Percentiles rank a stretch among this genome's conserved stretches.
Conservation (phyloP, 1,284 basidiomycete genomes). For the Cutaneotrichosporon mucoides region DNA sequence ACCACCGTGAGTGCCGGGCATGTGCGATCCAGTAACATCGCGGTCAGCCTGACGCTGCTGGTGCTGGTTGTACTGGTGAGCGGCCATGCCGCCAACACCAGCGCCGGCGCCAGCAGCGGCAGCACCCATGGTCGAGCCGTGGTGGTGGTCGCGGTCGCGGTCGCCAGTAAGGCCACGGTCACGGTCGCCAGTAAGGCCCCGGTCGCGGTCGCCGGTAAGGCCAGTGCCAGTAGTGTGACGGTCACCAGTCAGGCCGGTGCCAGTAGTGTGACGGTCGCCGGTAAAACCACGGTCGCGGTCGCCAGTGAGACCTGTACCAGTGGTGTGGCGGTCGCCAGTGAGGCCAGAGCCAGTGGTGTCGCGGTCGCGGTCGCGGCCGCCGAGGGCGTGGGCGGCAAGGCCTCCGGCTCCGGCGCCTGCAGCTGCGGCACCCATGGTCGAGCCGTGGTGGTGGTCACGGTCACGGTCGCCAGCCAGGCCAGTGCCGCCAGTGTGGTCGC, state of each 20-base stretch:
- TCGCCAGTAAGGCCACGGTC: no score
- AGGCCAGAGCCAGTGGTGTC: not conserved
- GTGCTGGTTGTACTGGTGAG: not conserved
- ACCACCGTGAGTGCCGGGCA: not conserved
- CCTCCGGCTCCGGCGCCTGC: conserved; percentile 1
- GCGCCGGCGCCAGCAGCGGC: not conserved
- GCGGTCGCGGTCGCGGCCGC: no score
- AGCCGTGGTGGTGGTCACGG: no score
- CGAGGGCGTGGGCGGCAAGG: not conserved
- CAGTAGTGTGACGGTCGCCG: no score
- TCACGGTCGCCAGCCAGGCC: not conserved
- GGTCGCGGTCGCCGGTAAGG: no score
- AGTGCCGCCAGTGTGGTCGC: not conserved
- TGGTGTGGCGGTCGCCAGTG: not conserved
- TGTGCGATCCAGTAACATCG: not conserved
- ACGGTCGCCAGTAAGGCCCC: no score
- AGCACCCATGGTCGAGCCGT: not conserved
- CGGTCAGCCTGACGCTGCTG: not conserved
- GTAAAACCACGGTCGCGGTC: not conserved
- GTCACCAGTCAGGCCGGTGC: not conserved
- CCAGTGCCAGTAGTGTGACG: not conserved
- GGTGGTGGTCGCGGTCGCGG: not conserved
- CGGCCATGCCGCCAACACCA: not conserved
- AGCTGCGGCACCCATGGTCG: no score
- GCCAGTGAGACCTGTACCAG: not conserved